Evolutionary conservation across 305 asterid species (phyloP).

Genomic region (Andrographis paniculata): DNA sequence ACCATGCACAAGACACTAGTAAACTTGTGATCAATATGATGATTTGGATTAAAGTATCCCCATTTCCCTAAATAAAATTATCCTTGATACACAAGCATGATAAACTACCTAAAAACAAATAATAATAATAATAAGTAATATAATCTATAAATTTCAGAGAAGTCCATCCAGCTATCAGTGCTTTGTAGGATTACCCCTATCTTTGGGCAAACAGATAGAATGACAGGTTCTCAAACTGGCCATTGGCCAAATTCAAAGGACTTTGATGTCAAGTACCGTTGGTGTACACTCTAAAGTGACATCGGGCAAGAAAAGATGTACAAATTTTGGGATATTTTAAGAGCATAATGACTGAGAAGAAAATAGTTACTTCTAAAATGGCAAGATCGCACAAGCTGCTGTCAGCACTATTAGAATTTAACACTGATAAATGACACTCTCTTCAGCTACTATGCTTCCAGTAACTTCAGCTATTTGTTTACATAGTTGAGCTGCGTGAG

Average conservation of each 20-base stretch:
- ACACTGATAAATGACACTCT: too few relatives aligned
- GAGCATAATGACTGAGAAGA: background rate
- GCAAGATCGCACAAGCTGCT: background rate
- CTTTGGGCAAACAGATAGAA: background rate
- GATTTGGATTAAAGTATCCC: too few relatives aligned
- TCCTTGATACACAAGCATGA: too few relatives aligned
- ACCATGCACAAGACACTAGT: constrained; percentile 13
- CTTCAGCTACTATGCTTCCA: too few relatives aligned
- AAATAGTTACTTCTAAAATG: background rate
- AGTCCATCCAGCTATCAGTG: constrained; percentile 7
- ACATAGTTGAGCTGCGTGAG: background rate
- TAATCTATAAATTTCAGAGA: background rate
- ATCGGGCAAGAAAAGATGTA: background rate
- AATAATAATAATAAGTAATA: too few relatives aligned
- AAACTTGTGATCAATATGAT: constrained; percentile 4
- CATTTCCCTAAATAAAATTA: too few relatives aligned
- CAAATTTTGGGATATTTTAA: background rate
- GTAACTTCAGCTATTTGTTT: constrained; percentile 4
- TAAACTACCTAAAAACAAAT: too few relatives aligned
- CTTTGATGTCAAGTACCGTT: constrained; percentile 1
- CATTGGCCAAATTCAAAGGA: constrained; percentile 1
- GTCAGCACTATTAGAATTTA: too few relatives aligned
- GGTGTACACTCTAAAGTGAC: background rate
- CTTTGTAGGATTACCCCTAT: background rate
- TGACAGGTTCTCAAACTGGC: constrained; percentile 2